A percentile compares a stretch with the other conserved stretches of the same genome.
Conservation (phyloP, 2,329 filamentous ascomycete genomes). For the Neopestalotiopsis sp. region DNA sequence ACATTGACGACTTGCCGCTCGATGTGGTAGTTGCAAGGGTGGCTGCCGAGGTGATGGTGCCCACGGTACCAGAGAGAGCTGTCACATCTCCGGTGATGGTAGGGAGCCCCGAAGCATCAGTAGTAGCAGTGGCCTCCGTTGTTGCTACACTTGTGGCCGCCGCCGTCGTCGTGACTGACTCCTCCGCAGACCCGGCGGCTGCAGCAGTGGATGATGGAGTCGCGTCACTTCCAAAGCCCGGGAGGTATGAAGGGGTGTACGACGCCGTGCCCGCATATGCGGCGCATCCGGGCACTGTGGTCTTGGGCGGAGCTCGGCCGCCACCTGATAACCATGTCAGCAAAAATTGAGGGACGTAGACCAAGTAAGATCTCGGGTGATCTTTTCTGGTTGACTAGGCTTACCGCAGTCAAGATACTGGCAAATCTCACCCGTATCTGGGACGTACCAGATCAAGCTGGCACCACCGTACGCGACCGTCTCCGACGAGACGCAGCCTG, state of each 20-base stretch:
- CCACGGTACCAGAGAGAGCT: constrained; percentile 8
- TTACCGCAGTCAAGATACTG: constrained; percentile 66
- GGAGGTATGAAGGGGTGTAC: constrained; percentile 57
- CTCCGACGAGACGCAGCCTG: constrained; percentile 49
- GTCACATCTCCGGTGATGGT: constrained; percentile 12
- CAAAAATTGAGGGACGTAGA: neutral
- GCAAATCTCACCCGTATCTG: constrained; percentile 69
- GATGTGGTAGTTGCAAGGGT: neutral
- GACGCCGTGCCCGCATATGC: constrained; percentile 60
- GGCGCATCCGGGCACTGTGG: constrained; percentile 65
- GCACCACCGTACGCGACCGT: constrained; percentile 43
- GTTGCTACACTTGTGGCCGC: neutral
- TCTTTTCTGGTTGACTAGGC: neutral
- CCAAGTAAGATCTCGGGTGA: neutral
- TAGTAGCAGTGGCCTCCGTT: neutral
- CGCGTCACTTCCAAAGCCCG: constrained; percentile 28
- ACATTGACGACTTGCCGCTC: neutral
- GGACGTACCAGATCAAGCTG: constrained; percentile 64
- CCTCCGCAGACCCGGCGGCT: neutral
- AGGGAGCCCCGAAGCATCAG: neutral
- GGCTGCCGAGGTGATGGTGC: constrained; percentile 11
- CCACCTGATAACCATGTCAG: constrained; percentile 39
- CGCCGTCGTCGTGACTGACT: neutral
- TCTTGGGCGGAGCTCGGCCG: constrained; percentile 68
- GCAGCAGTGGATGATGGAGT: neutral